phyloP scores from a whole-genome alignment of 441 rosid genomes.

The Pelargonium exstipulatum region DNA sequence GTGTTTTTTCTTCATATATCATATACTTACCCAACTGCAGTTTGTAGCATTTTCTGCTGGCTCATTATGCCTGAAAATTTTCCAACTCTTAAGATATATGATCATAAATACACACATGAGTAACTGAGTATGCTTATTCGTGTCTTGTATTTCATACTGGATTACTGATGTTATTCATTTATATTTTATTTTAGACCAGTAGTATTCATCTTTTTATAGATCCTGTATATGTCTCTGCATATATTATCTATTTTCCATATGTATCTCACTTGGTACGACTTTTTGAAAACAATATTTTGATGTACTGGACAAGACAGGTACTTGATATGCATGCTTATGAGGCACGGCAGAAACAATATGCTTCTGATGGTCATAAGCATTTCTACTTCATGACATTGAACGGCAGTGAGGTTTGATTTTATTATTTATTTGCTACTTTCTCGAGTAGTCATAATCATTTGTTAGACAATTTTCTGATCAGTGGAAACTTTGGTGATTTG shows the following conservation, averaged over 20 bases:
- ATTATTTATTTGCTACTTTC: conserved; percentile 1
- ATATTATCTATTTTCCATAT: background rate
- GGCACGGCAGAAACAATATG: conserved; percentile 83
- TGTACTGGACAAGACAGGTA: conserved; percentile 50
- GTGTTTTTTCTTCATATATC: background rate
- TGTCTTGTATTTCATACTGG: no score
- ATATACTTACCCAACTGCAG: background rate
- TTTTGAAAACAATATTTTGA: conserved; percentile 11
- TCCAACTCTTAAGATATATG: background rate
- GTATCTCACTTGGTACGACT: background rate
- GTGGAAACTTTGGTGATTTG: background rate
- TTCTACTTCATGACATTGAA: conserved; percentile 98
- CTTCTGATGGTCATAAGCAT: conserved; percentile 88
- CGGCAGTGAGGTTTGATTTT: conserved; percentile 79
- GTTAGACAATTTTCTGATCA: background rate
- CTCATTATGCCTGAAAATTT: background rate
- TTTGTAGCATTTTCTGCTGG: background rate
- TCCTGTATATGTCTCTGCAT: background rate
- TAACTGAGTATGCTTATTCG: no score
- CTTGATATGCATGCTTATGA: conserved; percentile 86
- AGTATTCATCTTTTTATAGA: background rate
- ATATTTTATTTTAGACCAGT: background rate
- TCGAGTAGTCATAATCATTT: background rate
- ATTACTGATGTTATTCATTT: background rate
- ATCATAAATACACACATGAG: no score